Evolutionary conservation across 179 eudicot genomes (phyloP).

Genomic region (Heliamphora ciliata): DNA sequence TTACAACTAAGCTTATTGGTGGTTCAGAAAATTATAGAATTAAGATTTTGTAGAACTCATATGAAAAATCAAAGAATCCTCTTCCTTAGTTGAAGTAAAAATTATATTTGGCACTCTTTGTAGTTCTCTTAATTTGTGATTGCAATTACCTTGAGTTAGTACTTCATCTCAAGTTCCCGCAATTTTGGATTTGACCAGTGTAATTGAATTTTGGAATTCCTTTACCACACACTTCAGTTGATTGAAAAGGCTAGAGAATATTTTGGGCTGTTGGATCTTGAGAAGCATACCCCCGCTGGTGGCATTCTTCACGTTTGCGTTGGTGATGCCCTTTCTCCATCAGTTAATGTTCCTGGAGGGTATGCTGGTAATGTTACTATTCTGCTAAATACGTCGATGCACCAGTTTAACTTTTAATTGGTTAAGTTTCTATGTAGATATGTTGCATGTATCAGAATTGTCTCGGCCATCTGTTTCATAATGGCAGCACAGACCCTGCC

Average conservation of each 20-base stretch:
- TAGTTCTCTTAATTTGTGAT: too few species aligned
- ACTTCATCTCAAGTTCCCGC: conserved; percentile 12
- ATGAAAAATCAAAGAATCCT: neutral
- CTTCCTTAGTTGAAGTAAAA: neutral
- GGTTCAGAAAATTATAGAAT: too few species aligned
- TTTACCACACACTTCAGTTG: conserved; percentile 31
- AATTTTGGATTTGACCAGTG: neutral
- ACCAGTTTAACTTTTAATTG: neutral
- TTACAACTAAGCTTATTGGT: too few species aligned
- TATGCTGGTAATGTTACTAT: conserved; percentile 51
- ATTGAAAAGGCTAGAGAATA: conserved; percentile 58
- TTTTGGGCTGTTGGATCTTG: conserved; percentile 63
- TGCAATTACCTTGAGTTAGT: neutral
- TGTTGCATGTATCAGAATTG: neutral
- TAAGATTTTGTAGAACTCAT: neutral
- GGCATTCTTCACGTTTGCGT: conserved; percentile 54
- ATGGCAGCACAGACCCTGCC: neutral
- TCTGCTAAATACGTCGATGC: neutral
- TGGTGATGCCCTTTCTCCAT: conserved; percentile 73
- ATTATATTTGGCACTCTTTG: neutral
- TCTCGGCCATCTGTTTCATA: neutral
- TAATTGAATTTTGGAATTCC: conserved; percentile 14
- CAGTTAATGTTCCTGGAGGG: conserved; percentile 52
- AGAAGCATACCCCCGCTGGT: conserved; percentile 42
- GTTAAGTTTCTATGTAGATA: neutral